Evolutionary conservation across 192 early-diverging fungal species (phyloP).

Genomic region (Powellomyces hirtus): DNA sequence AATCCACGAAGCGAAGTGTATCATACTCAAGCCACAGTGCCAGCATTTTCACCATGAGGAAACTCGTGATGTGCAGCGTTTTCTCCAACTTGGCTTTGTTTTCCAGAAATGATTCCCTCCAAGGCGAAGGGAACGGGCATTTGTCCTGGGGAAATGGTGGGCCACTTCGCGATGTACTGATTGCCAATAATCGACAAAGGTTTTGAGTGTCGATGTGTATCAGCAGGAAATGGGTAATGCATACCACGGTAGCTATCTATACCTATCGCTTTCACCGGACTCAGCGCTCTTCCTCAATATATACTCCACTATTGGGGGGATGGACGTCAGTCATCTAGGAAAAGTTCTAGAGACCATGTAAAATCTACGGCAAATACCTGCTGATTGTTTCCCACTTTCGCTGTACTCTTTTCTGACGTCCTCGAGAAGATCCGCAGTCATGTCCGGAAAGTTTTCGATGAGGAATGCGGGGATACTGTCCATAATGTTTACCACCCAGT

Average conservation of each 20-base stretch:
- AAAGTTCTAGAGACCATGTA: too few species aligned
- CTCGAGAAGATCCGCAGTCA: constrained; percentile 39
- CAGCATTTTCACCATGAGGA: constrained; percentile 41
- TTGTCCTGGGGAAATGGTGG: constrained; percentile 42
- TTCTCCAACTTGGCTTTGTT: constrained; percentile 45
- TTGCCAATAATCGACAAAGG: too few species aligned
- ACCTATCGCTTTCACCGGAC: constrained; percentile 1
- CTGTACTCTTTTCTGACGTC: constrained; percentile 47
- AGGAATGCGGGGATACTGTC: constrained; percentile 36
- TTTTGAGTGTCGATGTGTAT: too few species aligned
- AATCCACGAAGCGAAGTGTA: constrained; percentile 42
- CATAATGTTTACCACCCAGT: constrained; percentile 43
- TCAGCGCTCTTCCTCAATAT: constrained; percentile 40
- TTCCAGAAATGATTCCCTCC: constrained; percentile 44
- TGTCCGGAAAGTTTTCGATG: constrained; percentile 26
- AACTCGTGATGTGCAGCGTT: constrained; percentile 43
- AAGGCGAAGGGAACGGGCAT: constrained; percentile 49
- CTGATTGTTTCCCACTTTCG: constrained; percentile 51
- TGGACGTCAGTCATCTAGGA: neutral
- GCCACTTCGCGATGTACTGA: constrained; percentile 3
- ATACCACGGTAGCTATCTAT: neutral
- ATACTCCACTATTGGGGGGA: constrained; percentile 36
- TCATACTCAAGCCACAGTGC: constrained; percentile 43
- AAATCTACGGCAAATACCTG: constrained; percentile 24
- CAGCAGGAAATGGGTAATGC: too few species aligned